These are phyloP conservation scores for Cinchona pubescens DNA, from an alignment of 257 asterid genomes.

Conservation along the genomic window DNA sequence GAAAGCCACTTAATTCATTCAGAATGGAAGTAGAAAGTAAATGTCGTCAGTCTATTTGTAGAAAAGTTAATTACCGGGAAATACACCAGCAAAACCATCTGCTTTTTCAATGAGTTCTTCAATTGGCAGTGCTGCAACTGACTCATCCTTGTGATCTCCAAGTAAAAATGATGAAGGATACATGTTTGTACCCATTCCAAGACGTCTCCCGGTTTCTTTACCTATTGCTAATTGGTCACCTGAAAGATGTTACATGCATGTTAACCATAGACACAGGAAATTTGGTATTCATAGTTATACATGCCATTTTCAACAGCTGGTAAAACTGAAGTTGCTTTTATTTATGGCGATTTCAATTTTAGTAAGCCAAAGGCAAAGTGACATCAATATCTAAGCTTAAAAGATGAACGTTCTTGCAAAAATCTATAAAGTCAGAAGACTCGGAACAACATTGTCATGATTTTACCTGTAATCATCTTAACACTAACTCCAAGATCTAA, in stretches of 20 bases:
- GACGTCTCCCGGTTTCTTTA: conserved; percentile 59
- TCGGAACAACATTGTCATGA: neutral
- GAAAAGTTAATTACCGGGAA: conserved; percentile 41
- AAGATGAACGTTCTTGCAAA: too few relatives aligned
- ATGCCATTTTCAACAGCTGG: too few relatives aligned
- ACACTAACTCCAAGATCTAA: conserved; percentile 70
- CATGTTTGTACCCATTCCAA: conserved; percentile 74
- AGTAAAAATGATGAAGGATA: conserved; percentile 60
- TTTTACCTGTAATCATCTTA: conserved; percentile 62
- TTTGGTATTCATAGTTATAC: too few relatives aligned
- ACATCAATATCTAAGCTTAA: too few relatives aligned
- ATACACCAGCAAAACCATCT: conserved; percentile 67
- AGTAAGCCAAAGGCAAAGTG: too few relatives aligned
- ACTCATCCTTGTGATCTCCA: conserved; percentile 45
- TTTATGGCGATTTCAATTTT: too few relatives aligned
- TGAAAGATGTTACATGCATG: too few relatives aligned
- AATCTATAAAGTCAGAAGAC: too few relatives aligned
- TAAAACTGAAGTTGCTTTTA: too few relatives aligned
- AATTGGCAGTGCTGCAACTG: conserved; percentile 43
- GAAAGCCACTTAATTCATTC: neutral
- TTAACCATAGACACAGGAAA: too few relatives aligned
- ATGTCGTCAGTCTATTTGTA: neutral
- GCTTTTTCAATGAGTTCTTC: too few relatives aligned
- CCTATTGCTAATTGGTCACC: conserved; percentile 62
- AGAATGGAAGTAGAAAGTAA: neutral